A percentile compares a stretch with the other conserved stretches of the same genome.
These are phyloP conservation scores for Penicillium sp. DNA, from an alignment of 2,329 filamentous ascomycete genomes.

Conservation along the genomic window DNA sequence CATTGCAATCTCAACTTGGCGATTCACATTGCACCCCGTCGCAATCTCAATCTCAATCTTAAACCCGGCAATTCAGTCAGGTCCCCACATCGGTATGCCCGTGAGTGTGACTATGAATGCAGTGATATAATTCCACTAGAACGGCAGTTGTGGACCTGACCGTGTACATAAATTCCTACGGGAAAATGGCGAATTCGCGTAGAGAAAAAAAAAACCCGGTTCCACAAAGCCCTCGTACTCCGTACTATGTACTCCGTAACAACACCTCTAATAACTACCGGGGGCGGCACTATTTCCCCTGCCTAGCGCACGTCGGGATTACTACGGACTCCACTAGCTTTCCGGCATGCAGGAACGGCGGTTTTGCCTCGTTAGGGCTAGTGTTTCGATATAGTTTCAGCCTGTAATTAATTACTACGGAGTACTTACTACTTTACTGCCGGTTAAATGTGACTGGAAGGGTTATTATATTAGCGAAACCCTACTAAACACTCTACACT, in stretches of 20 bases:
- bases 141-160: background rate
- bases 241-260: background rate
- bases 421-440: background rate
- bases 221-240: background rate
- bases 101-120: background rate
- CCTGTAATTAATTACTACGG: background rate
- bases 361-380: background rate
- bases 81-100: slow-evolving; percentile 2
- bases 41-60: background rate
- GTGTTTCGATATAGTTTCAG: background rate
- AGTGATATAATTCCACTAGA: background rate
- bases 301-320: background rate
- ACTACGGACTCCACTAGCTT: background rate
- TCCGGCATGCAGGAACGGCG: background rate
- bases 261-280: background rate
- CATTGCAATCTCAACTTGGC: background rate
- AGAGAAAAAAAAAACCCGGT: background rate
- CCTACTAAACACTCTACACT: no score
- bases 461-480: background rate
- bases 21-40: background rate
- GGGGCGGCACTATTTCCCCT: background rate
- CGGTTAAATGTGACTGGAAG: background rate
- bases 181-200: background rate
- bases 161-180: background rate
- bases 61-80: background rate